phyloP scores from a whole-genome alignment of 495 filamentous ascomycete species.

The Podospora pseudoanserina region DNA sequence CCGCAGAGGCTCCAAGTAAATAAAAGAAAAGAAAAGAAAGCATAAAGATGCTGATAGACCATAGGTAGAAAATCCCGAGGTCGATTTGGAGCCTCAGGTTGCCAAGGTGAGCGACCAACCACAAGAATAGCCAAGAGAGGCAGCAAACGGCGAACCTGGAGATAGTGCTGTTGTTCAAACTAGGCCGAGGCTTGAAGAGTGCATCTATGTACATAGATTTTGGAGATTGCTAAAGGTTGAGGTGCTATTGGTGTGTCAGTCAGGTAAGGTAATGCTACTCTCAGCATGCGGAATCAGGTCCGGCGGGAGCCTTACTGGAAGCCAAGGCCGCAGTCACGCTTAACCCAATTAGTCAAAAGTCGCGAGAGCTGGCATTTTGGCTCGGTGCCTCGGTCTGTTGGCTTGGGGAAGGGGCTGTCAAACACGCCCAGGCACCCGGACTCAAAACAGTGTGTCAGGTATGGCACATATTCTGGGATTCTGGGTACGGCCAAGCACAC shows the following conservation, averaged over 20 bases:
- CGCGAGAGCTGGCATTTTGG: background rate
- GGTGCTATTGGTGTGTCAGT: background rate
- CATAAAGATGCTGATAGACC: no score
- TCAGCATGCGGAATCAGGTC: no score
- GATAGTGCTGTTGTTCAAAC: background rate
- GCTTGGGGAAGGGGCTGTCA: background rate
- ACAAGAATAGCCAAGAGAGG: no score
- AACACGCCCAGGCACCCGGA: background rate
- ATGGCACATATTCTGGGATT: background rate
- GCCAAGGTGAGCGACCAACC: no score
- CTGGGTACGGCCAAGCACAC: background rate
- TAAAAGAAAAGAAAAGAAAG: no score
- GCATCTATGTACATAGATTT: background rate
- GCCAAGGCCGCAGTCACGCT: background rate
- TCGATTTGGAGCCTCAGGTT: no score
- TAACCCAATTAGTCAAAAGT: background rate
- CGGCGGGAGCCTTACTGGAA: background rate
- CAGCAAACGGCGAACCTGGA: background rate
- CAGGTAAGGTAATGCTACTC: background rate
- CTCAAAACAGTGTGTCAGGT: background rate
- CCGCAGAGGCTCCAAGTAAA: no score
- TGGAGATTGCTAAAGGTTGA: background rate
- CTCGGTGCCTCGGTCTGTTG: background rate
- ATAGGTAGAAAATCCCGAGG: no score
- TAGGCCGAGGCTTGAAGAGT: background rate